Evolutionary conservation across 2,329 filamentous ascomycete genomes (phyloP).

Genomic region (Botryotinia globosa): DNA sequence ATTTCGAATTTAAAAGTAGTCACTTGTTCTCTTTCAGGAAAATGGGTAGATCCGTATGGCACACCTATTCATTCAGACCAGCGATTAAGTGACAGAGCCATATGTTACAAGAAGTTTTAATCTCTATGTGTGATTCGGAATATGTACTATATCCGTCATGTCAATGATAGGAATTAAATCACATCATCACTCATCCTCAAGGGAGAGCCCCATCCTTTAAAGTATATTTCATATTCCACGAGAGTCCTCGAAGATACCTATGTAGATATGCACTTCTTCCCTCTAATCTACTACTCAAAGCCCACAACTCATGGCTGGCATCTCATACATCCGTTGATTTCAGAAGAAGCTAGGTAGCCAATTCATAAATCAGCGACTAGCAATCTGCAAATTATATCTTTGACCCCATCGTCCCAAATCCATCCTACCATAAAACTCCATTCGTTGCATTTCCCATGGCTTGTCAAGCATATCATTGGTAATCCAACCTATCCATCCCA

Average conservation of each 20-base stretch:
- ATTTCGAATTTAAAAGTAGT: not conserved
- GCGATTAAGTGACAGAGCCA: not conserved
- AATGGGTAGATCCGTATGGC: not conserved
- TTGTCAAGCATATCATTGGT: not conserved
- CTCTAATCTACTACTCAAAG: not conserved
- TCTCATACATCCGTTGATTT: not conserved
- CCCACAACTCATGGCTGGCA: not conserved
- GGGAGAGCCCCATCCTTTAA: not conserved
- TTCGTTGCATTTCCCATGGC: not conserved
- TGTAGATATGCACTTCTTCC: not conserved
- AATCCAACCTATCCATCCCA: not conserved
- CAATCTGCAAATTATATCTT: not conserved
- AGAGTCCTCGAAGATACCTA: not conserved
- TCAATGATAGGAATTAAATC: not conserved
- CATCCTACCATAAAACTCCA: slow-evolving; percentile 5
- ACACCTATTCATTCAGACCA: not conserved
- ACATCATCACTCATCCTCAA: not conserved
- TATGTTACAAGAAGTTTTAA: not conserved
- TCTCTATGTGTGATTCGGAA: not conserved
- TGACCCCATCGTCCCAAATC: not conserved
- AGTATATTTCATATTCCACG: not conserved
- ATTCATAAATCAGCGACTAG: not conserved
- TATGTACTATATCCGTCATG: not conserved
- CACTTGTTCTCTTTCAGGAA: not conserved
- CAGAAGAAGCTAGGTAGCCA: not conserved